These are phyloP conservation scores for Pichia terricola DNA, from an alignment of 1,139 yeast genomes.

Conservation along the genomic window DNA sequence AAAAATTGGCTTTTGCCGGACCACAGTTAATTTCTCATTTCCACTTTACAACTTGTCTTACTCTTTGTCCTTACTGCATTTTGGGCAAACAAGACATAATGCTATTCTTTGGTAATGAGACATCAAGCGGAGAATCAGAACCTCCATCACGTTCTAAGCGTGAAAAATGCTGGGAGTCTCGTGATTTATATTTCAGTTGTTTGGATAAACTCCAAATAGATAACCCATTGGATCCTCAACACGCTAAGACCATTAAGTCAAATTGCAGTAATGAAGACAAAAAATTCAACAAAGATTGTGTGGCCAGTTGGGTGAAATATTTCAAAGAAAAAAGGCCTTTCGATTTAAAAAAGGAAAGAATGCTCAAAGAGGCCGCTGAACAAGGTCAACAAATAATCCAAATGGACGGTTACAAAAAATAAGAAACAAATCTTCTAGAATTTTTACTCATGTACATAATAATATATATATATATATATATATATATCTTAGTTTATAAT, in stretches of 20 bases:
- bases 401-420: conserved; percentile 20
- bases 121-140: conserved; percentile 19
- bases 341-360: conserved; percentile 43
- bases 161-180: conserved; percentile 56
- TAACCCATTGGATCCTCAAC: conserved; percentile 36
- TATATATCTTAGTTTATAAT: neutral
- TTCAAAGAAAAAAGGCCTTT: conserved; percentile 59
- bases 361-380: conserved; percentile 43
- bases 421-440: neutral
- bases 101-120: neutral
- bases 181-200: conserved; percentile 52
- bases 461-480: neutral
- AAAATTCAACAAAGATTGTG: conserved; percentile 46
- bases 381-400: conserved; percentile 35
- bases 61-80: too few species aligned
- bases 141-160: conserved; percentile 47
- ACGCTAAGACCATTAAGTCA: conserved; percentile 20
- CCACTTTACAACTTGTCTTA: too few species aligned
- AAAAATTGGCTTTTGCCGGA: too few species aligned
- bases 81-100: neutral
- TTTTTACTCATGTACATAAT: neutral
- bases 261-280: conserved; percentile 37
- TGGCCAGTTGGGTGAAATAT: conserved; percentile 59
- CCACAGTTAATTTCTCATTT: too few species aligned
- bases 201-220: conserved; percentile 43